These are phyloP conservation scores for Simplicillium sp. DNA, from an alignment of 2,329 filamentous ascomycete species.

Conservation along the genomic window DNA sequence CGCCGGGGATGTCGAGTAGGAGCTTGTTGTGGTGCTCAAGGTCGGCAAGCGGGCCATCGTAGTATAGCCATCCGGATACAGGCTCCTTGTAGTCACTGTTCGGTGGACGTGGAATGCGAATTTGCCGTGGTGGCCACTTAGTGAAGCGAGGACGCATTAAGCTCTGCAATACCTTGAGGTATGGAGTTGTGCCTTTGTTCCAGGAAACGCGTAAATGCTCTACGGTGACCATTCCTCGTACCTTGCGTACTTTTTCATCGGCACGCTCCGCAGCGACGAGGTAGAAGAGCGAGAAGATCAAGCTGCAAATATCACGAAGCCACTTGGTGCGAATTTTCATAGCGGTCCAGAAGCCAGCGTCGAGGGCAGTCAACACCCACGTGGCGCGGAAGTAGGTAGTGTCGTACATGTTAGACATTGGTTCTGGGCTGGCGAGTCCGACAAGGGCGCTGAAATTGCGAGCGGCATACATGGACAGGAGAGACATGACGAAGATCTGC, in stretches of 20 bases:
- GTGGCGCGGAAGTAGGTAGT: constrained; percentile 90
- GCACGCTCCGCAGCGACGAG: constrained; percentile 86
- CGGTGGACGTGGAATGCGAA: constrained; percentile 73
- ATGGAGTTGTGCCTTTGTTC: constrained; percentile 90
- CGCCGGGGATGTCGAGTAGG: constrained; percentile 83
- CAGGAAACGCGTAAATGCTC: constrained; percentile 88
- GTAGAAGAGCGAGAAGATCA: constrained; percentile 85
- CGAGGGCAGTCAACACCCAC: constrained; percentile 89
- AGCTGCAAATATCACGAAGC: constrained; percentile 70
- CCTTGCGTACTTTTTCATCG: constrained; percentile 91
- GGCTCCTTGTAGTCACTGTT: constrained; percentile 77
- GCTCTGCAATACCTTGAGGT: constrained; percentile 62
- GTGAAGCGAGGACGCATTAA: constrained; percentile 72
- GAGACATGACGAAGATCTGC: constrained; percentile 80
- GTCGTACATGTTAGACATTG: constrained; percentile 88
- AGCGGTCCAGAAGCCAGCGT: constrained; percentile 96
- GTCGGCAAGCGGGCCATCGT: constrained; percentile 74
- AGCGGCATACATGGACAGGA: constrained; percentile 83
- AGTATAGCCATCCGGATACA: constrained; percentile 85
- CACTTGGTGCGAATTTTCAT: constrained; percentile 80
- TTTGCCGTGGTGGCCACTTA: constrained; percentile 68
- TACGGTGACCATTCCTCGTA: constrained; percentile 76
- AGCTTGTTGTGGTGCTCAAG: constrained; percentile 68
- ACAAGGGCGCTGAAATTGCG: constrained; percentile 92
- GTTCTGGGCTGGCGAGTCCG: constrained; percentile 85